Evolutionary conservation across 352 stramenopile genomes (phyloP), one percentile per base, ranked within the genome.

Genomic region (Albugo laibachii): DNA sequence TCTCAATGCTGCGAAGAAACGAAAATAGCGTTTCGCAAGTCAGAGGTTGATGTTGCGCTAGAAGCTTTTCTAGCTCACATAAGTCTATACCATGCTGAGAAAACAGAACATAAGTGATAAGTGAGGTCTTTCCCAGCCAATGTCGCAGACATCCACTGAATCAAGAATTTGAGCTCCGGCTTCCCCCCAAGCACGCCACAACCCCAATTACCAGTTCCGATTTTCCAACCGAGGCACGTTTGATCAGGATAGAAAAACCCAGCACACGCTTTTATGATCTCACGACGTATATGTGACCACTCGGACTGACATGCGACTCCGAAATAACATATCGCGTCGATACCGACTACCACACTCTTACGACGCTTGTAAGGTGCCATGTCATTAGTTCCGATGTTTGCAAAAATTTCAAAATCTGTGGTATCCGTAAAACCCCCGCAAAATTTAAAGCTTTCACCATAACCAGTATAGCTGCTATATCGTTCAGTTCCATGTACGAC

Each of bases 171-270:
- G 10, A 87, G 56, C 50, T 86, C 70, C 2, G 68, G 57, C 42
- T 86, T 66, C 3, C 77, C 77, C 14, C 53, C 48, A 49, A 91
- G 87, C 11, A 86, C 75, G 1, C 77, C 77, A 27, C 77, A 87
- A 44, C 77, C 77, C 77, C 77, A 91, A 49, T 91, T 87, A 15
- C 77, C 77, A 5, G 69, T 81, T 8, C 70, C 73, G 8, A 89
- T 57, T 0, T 64, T 62, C 65, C 72, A 84, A n/a, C n/a, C 34
- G 0, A 10, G 14, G 11, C 49, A 46, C 3, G 36, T 31, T 27
- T 27, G 42, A 11, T 71, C 55, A 1, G 57, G 49, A 41, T 76
- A 77, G 2, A 55, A 52, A 48, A 89, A 89, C 0, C 76, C 76
- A 13, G 61, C 68, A 13, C 66, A 64, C 11, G 71, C 71, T 52